Base-by-base conservation (phyloP, 192 early-diverging fungal genomes). In the Coemansia sp. region DNA sequence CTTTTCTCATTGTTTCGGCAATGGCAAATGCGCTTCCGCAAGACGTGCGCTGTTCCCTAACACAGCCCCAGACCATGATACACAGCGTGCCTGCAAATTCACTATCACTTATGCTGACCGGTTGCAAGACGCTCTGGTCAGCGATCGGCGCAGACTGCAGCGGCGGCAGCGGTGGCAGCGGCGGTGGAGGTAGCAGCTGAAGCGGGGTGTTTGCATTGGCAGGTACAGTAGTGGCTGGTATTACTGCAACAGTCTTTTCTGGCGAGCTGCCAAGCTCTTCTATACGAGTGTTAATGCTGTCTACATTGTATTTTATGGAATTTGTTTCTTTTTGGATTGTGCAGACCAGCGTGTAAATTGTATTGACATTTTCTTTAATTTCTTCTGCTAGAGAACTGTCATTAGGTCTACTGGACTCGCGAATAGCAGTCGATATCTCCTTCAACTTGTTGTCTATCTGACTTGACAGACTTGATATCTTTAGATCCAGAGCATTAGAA, bases 1-100 rank as follows among this genome's bases (percentile, higher is more conserved):
- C 76, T 6, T 61, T 63, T 34, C 51, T 61, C 70, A 78, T 83
- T 35, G 76, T 76, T 8, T 60, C 43, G 28, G 69, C 37, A 9
- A 78, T 71, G 8, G 53, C 48, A 41, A 83, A 83, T 5, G 17
- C 15, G 0, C 34, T 17, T 4, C 35, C 45, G 53, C 81, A 75
- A 6, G 59, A 45, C 18, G 81, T 83, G 58, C 81, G 75, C 18
- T 22, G 51, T n/a, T 72, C 67, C 2, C 15, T 32, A 17, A 72
- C 68, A 34, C 57, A 57, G 20, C 51, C 18, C 53, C 54, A 65
- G 36, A 66, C 35, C 34, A 62, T 51, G 18, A 65, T 57, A 57
- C 64, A 66, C 8, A 60, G 22, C 14, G 18, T 37, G 70, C 28
- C 52, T 28, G 64, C 22, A 34, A 64, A 17, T 14, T 48, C 33